These are phyloP conservation scores for Ceratocystis colombiana DNA, from an alignment of 2,329 filamentous ascomycete species.

Conservation along the genomic window DNA sequence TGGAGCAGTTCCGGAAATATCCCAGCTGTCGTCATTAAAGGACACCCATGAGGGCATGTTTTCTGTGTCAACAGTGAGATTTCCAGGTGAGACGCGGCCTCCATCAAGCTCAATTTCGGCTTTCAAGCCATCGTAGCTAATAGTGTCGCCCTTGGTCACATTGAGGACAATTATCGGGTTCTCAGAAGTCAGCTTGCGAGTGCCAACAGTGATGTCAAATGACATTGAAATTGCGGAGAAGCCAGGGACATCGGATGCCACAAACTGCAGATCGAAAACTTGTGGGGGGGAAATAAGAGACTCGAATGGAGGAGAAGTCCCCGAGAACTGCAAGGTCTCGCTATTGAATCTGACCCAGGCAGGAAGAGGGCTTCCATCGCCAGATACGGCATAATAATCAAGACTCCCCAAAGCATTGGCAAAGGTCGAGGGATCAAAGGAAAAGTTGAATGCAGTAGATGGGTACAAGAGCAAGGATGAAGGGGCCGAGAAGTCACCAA, in stretches of 20 bases:
- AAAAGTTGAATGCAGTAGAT: slow-evolving; percentile 43
- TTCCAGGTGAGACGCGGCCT: slow-evolving; percentile 38
- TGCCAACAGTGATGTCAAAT: slow-evolving; percentile 64
- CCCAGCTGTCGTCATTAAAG: slow-evolving; percentile 52
- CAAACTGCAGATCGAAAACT: slow-evolving; percentile 58
- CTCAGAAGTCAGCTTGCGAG: slow-evolving; percentile 57
- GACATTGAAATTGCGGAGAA: slow-evolving; percentile 56
- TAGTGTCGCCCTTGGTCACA: slow-evolving; percentile 40
- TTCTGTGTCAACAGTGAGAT: slow-evolving; percentile 44
- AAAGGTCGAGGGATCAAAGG: slow-evolving; percentile 53
- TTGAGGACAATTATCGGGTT: slow-evolving; percentile 48
- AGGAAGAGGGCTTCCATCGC: slow-evolving; percentile 70
- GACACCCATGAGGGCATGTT: slow-evolving; percentile 58
- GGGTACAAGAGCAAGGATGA: slow-evolving; percentile 49
- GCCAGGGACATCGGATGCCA: slow-evolving; percentile 70
- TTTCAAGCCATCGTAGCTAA: slow-evolving; percentile 45
- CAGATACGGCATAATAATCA: slow-evolving; percentile 67
- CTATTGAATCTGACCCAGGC: slow-evolving; percentile 74
- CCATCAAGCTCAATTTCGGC: slow-evolving; percentile 50
- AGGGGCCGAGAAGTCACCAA: slow-evolving; percentile 52
- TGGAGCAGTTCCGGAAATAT: slow-evolving; percentile 55
- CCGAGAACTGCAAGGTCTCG: slow-evolving; percentile 54
- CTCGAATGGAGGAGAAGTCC: slow-evolving; percentile 55
- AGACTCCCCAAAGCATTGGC: slow-evolving; percentile 41
- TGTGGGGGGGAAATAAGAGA: slow-evolving; percentile 59